Percentiles rank a stretch among this genome's conserved stretches.
Conservation (phyloP, 108 stramenopile species). For the Aurantiochytrium sp. region DNA sequence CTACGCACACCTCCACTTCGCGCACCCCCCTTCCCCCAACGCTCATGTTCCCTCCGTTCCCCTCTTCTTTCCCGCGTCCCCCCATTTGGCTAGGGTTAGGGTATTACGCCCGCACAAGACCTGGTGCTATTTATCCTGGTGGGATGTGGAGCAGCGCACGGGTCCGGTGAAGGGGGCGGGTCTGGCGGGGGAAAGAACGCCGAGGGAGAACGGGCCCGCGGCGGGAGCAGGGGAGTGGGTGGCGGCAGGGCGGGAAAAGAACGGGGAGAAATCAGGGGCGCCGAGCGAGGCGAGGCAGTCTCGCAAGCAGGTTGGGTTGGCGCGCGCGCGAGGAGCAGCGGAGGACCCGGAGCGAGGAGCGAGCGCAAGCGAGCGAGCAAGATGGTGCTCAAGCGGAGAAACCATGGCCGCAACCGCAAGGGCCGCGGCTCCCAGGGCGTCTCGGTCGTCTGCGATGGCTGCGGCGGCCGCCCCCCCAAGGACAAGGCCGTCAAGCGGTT, state of each 20-base stretch:
- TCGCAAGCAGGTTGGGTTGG: neutral
- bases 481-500: conserved; percentile 99
- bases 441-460: conserved; percentile 93
- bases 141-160: too few relatives aligned
- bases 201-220: too few relatives aligned
- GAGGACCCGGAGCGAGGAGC: neutral
- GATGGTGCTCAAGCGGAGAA: conserved; percentile 98
- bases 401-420: conserved; percentile 99
- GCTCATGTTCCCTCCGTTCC: too few relatives aligned
- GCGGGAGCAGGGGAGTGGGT: neutral
- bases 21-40: too few relatives aligned
- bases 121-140: too few relatives aligned
- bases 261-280: neutral
- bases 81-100: too few relatives aligned
- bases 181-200: too few relatives aligned
- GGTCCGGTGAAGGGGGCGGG: too few relatives aligned
- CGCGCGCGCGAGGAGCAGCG: neutral
- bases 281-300: neutral
- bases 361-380: conserved; percentile 6
- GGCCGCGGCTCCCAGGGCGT: conserved; percentile 95
- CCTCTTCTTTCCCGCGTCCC: too few relatives aligned
- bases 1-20: too few relatives aligned
- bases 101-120: too few relatives aligned
- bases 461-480: conserved; percentile 98
- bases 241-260: neutral